Base-by-base conservation (phyloP, 768 basidiomycete species). In the Gyrodon lividus region DNA sequence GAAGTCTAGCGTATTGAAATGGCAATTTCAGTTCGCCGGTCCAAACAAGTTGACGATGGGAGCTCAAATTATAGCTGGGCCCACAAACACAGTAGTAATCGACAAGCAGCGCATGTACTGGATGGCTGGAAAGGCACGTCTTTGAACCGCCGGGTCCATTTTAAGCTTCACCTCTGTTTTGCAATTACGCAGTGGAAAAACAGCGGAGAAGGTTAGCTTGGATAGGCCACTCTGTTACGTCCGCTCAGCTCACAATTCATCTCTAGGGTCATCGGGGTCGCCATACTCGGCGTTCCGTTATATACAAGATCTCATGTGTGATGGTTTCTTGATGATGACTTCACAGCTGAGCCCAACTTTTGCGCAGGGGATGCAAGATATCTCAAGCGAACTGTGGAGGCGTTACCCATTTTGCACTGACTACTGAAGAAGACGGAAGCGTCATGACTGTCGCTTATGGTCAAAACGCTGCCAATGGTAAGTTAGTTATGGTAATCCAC, bases 361-460 rank as follows among this genome's bases (percentile, higher is more conserved):
- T 35, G 4, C 55, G 23, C 58, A 91, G 86, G 85, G 85, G 82
- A 3, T 96, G 90, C 74, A 91, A 91, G 64, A 82, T 90, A 24
- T 70, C 71, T 19, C 72, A 79, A 6, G 84, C 84, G 2, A 73
- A 77, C 16, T 87, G 84, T 38, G 96, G 96, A 28, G 94, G 94
- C 16, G 91, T 94, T 14, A 93, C 93, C 0, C 90, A 96, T 64
- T 97, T 90, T 77, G 76, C 86, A 6, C 73, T 89, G 24, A 81
- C 87, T 0, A 77, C 82, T 3, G 91, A 93, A 43, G 86, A 89
- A 14, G 87, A 90, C 35, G 82, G 74, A 28, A 67, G 72, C n/a
- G 72, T 82, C 0, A 92, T 96, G 86, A 89, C 90, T 4, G 85
- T 96, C 24, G 86, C 83, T 4, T 92, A 86, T 78, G 89, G 89